Base-by-base conservation (phyloP, 257 asterid genomes). In the Lantana camara region DNA sequence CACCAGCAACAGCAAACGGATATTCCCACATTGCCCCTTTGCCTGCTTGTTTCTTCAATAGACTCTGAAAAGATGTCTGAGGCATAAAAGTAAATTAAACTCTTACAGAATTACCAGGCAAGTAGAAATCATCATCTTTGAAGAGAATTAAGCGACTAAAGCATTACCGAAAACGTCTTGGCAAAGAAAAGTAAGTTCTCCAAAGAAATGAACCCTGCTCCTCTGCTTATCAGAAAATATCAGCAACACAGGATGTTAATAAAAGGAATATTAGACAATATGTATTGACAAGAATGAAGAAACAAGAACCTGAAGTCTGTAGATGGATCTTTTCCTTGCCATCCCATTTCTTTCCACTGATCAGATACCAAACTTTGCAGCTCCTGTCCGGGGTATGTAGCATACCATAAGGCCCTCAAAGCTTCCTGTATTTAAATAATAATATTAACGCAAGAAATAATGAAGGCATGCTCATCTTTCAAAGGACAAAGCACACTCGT, bases 271-370 rank as follows among this genome's bases (percentile, higher is more conserved):
- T 57, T 27, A 35, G 7, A 37, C 17, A 15, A 50, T 7, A 27
- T 27, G 5, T 27, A 68, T 8, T 34, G 23, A 48, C 35, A 12
- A 14, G 1, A 30, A 47, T 16, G 12, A 30, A 20, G 24, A 46
- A 35, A 65, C 22, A 41, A 35, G 24, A 56, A 90, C 97, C 95
- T 86, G 75, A 91, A 91, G 77, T 91, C 98, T 2, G 95, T 91
- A 2, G 98, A 88, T 10, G 97, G 97, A 77, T 91, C 96, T 78
- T 87, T 88, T 35, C 97, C 97, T 71, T 91, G 97, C 97, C 97
- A 91, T 60, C 98, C 98, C 98, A 91, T 91, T 67, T 91, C 82
- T 73, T 91, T 91, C 98, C 98, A 88, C 71, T 84, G 94, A 59
- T 88, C 95, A 64, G 96, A 91, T 73, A 88, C 74, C 81, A 91